These are phyloP conservation scores for Cornus kousa DNA, from an alignment of 148 eudicot species.

Conservation along the genomic window DNA sequence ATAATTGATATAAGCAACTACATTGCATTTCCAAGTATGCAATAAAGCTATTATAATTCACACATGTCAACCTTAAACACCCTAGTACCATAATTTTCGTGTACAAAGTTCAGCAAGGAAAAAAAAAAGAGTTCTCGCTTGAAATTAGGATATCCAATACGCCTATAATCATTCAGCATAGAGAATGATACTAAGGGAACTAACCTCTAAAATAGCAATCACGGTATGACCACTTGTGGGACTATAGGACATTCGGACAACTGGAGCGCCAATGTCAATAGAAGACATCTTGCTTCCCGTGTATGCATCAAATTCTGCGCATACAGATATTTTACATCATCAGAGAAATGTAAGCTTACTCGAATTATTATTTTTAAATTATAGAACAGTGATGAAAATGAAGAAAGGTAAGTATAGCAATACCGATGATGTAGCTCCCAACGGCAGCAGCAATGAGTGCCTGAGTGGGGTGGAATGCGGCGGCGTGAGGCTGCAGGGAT, in stretches of 20 bases:
- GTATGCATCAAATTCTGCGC: constrained; percentile 84
- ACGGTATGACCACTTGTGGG: constrained; percentile 80
- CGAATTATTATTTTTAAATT: not conserved
- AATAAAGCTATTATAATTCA: not conserved
- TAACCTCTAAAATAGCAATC: constrained; percentile 92
- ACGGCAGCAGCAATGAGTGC: constrained; percentile 72
- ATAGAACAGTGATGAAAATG: not conserved
- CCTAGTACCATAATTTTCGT: not conserved
- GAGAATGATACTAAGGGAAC: not conserved
- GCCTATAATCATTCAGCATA: not conserved
- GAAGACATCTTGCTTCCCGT: constrained; percentile 93
- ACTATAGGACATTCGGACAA: constrained; percentile 86
- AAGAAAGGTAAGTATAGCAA: not conserved
- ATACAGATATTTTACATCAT: not conserved
- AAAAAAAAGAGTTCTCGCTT: not conserved
- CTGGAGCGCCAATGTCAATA: constrained; percentile 78
- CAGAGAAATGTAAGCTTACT: not conserved
- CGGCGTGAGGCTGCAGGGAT: constrained; percentile 90
- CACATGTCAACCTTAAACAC: not conserved
- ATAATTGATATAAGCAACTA: no score
- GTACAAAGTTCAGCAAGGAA: no score
- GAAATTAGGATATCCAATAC: not conserved
- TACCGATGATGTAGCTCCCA: constrained; percentile 80
- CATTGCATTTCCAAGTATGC: not conserved
- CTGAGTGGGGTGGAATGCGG: constrained; percentile 87